A percentile compares a stretch with the other conserved stretches of the same genome.
These are phyloP conservation scores for Schizonepeta tenuifolia DNA, from an alignment of 257 asterid genomes.

Conservation along the genomic window DNA sequence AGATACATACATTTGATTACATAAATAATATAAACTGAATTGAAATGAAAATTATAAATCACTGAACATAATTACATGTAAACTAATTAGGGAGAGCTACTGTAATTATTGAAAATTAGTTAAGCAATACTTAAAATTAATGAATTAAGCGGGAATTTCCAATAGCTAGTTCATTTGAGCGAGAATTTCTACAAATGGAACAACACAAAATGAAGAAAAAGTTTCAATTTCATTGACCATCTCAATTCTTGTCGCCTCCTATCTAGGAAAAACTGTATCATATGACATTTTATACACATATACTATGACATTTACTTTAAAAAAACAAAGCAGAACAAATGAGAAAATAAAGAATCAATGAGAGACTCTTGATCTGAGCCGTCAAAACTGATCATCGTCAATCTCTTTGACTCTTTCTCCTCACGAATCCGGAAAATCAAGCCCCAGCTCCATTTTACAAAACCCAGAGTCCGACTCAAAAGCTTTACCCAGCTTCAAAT, in stretches of 20 bases:
- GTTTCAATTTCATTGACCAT: background rate
- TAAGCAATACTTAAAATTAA: no score
- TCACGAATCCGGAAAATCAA: conserved; percentile 45
- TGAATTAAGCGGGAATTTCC: no score
- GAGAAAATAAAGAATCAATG: conserved; percentile 9
- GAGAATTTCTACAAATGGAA: background rate
- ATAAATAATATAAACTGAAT: no score
- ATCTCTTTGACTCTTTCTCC: background rate
- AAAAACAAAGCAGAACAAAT: background rate
- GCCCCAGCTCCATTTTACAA: conserved; percentile 64
- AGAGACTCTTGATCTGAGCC: conserved; percentile 37
- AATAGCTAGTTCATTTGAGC: no score
- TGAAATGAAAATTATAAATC: no score
- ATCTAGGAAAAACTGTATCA: conserved; percentile 4
- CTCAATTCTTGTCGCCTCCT: background rate
- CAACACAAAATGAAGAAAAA: conserved; percentile 3
- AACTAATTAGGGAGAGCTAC: no score
- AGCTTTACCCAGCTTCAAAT: conserved; percentile 22
- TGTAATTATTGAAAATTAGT: no score
- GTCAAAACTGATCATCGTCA: conserved; percentile 48
- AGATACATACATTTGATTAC: no score
- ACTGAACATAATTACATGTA: no score
- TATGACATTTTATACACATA: conserved; percentile 32
- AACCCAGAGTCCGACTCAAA: conserved; percentile 31
- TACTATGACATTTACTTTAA: background rate